phyloP scores from a whole-genome alignment of 1,284 basidiomycete genomes.

The Inonotus hispidus region DNA sequence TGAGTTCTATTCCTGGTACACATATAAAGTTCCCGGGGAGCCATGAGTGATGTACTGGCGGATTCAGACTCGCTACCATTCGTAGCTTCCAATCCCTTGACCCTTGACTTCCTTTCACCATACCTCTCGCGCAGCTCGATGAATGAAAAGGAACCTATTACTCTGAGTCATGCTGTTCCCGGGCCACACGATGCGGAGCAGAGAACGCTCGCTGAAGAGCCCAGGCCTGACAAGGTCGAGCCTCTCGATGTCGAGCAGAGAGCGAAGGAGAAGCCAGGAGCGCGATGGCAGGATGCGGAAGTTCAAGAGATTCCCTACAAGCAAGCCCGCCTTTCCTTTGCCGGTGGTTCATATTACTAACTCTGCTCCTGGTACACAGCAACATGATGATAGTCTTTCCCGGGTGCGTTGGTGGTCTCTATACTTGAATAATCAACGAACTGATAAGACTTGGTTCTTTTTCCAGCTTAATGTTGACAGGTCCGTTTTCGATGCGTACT shows the following conservation, averaged over 20 bases:
- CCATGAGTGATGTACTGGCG: too few relatives aligned
- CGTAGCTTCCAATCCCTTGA: neutral
- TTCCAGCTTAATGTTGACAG: conserved; percentile 18
- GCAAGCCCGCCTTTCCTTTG: conserved; percentile 20
- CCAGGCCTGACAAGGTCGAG: neutral
- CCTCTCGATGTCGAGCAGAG: conserved; percentile 13
- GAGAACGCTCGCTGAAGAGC: conserved; percentile 16
- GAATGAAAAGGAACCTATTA: neutral
- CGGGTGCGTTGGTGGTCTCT: conserved; percentile 11
- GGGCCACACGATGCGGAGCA: conserved; percentile 3
- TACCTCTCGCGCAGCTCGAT: conserved; percentile 18
- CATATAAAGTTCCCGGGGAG: too few relatives aligned
- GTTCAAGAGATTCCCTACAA: conserved; percentile 18
- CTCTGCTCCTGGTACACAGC: neutral
- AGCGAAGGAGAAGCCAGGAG: conserved; percentile 12
- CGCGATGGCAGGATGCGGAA: conserved; percentile 12
- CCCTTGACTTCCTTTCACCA: conserved; percentile 26
- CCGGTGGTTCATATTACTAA: neutral
- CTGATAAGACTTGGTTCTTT: neutral
- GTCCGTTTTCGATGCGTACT: neutral
- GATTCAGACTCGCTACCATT: neutral
- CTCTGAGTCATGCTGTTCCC: neutral
- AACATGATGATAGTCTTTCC: conserved; percentile 20
- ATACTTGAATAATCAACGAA: neutral
- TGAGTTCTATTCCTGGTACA: neutral